Evolutionary conservation across 2,329 filamentous ascomycete species (phyloP).

Genomic region (Aureobasidium lini): DNA sequence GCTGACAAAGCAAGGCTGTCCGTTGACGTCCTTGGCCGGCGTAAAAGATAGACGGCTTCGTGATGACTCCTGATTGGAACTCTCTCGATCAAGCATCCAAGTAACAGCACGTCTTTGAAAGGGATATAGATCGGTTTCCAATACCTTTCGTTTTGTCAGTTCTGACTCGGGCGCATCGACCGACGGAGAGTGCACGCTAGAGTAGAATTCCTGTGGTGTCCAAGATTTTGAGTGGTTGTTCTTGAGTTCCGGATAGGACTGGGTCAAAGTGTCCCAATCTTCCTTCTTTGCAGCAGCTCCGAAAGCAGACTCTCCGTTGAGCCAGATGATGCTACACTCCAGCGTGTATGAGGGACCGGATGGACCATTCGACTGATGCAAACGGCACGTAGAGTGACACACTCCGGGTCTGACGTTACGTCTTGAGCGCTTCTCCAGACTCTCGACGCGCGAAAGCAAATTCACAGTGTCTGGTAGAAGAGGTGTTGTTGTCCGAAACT

Average conservation of each 20-base stretch:
- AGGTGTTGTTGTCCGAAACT: not conserved
- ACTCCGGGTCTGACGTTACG: not conserved
- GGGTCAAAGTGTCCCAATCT: constrained; percentile 13
- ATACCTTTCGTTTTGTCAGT: constrained; percentile 16
- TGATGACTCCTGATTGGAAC: too few relatives aligned
- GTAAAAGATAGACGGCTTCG: constrained; percentile 35
- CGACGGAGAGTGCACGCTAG: constrained; percentile 57
- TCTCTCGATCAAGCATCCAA: constrained; percentile 62
- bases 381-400: not conserved
- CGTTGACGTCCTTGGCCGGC: constrained; percentile 38
- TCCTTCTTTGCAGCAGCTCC: constrained; percentile 19
- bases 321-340: constrained; percentile 22
- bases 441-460: not conserved
- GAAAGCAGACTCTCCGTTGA: constrained; percentile 26
- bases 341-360: constrained; percentile 3
- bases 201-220: constrained; percentile 57
- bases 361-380: constrained; percentile 1
- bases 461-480: not conserved
- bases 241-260: constrained; percentile 20
- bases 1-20: constrained; percentile 49
- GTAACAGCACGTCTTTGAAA: constrained; percentile 64
- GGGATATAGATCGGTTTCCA: constrained; percentile 49
- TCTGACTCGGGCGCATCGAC: constrained; percentile 23
- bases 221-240: constrained; percentile 24
- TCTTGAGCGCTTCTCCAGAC: constrained; percentile 9